Evolutionary conservation across 2,329 filamentous ascomycete species (phyloP).

Genomic region (Colletotrichum chrysophilum): DNA sequence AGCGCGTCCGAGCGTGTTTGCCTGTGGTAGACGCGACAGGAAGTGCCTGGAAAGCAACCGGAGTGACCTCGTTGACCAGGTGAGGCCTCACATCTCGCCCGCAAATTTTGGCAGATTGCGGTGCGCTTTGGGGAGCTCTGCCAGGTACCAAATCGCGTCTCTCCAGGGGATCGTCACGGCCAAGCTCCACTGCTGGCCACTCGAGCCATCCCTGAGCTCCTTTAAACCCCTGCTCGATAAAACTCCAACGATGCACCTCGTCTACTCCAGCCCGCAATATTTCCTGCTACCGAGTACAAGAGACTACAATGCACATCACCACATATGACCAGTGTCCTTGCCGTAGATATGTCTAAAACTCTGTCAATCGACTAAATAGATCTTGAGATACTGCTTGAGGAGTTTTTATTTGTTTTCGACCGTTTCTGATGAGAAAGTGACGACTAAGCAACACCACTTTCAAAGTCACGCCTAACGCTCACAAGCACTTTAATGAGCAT

Average conservation of each 20-base stretch:
- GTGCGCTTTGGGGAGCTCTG: background rate
- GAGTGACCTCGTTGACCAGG: constrained; percentile 11
- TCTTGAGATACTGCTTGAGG: rapidly evolving
- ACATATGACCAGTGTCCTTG: background rate
- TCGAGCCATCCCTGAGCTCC: constrained; percentile 18
- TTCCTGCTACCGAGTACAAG: constrained; percentile 29
- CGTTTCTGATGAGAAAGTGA: background rate
- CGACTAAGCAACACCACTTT: too few relatives aligned
- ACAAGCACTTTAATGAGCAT: constrained; percentile 11
- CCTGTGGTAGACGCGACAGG: constrained; percentile 4
- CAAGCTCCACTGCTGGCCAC: constrained; percentile 30
- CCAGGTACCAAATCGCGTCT: constrained; percentile 8
- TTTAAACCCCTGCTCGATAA: constrained; percentile 8
- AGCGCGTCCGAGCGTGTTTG: constrained; percentile 14
- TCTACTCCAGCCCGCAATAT: constrained; percentile 35
- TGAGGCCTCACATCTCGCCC: background rate
- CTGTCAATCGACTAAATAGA: rapidly evolving
- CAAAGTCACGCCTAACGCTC: constrained; percentile 13
- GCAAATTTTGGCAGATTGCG: background rate
- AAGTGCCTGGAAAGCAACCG: background rate
- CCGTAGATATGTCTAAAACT: background rate
- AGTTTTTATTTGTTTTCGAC: background rate
- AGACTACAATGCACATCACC: background rate
- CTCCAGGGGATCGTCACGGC: background rate
- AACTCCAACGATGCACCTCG: constrained; percentile 19